These are phyloP conservation scores for Penicillium samsonianum DNA, from an alignment of 495 filamentous ascomycete species.

Conservation along the genomic window DNA sequence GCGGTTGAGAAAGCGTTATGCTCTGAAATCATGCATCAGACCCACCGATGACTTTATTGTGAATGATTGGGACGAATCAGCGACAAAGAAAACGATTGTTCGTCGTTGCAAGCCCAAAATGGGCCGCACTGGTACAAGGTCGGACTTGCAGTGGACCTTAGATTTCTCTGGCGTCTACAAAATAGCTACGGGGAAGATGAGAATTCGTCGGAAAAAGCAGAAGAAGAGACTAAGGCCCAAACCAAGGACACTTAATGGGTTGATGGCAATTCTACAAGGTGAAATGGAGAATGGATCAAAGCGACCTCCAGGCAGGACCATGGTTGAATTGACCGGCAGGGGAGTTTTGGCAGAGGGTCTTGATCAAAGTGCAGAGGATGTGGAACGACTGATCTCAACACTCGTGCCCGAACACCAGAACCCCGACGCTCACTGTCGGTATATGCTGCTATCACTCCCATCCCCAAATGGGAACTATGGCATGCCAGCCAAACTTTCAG, in stretches of 20 bases:
- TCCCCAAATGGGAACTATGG: slow-evolving; percentile 14
- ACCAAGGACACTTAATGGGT: slow-evolving; percentile 21
- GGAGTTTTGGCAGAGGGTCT: slow-evolving; percentile 35
- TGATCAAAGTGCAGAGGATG: slow-evolving; percentile 34
- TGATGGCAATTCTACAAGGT: slow-evolving; percentile 20
- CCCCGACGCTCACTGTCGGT: slow-evolving; percentile 6
- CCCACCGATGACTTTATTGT: slow-evolving; percentile 36
- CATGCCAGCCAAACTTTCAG: slow-evolving; percentile 7
- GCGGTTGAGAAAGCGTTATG: slow-evolving; percentile 25
- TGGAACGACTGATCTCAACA: slow-evolving; percentile 27
- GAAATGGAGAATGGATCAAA: slow-evolving; percentile 4
- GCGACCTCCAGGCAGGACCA: slow-evolving; percentile 26
- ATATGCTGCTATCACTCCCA: slow-evolving; percentile 25
- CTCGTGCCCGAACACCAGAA: slow-evolving; percentile 11
- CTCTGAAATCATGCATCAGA: slow-evolving; percentile 8
- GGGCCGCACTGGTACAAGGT: slow-evolving; percentile 1
- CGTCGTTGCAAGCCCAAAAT: slow-evolving; percentile 4
- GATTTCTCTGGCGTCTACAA: slow-evolving; percentile 37
- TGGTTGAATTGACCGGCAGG: slow-evolving; percentile 33
- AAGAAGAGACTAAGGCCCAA: neutral
- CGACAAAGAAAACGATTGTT: slow-evolving; percentile 3
- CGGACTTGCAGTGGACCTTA: slow-evolving; percentile 32
- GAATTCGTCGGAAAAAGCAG: slow-evolving; percentile 3
- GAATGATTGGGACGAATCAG: slow-evolving; percentile 42
- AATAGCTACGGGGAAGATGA: slow-evolving; percentile 20